Conservation (phyloP, 345 rosid genomes). For the Murraya paniculata region DNA sequence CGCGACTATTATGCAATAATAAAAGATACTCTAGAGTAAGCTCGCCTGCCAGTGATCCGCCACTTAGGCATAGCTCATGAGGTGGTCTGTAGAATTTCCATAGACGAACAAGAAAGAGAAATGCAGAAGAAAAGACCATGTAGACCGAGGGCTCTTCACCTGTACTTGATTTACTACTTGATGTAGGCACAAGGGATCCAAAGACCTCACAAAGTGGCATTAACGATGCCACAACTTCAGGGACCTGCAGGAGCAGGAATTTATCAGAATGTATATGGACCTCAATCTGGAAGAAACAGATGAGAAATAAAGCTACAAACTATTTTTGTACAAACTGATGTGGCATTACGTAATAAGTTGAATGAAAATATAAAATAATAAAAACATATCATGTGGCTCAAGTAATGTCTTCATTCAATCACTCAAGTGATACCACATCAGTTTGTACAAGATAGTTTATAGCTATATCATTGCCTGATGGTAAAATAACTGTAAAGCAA, state of each 20-base stretch:
- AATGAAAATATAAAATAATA: no score
- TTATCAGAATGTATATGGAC: slow-evolving; percentile 16
- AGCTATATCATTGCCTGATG: neutral
- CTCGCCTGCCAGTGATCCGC: slow-evolving; percentile 40
- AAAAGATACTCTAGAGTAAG: slow-evolving; percentile 60
- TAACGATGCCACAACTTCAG: slow-evolving; percentile 67
- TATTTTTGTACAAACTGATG: no score
- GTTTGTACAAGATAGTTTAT: no score
- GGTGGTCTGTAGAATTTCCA: slow-evolving; percentile 74
- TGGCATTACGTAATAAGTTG: no score
- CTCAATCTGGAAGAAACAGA: neutral
- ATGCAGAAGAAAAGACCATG: slow-evolving; percentile 62
- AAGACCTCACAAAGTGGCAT: slow-evolving; percentile 68
- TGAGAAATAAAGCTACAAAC: neutral
- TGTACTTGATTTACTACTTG: slow-evolving; percentile 24
- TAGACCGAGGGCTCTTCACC: slow-evolving; percentile 45
- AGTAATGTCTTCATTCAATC: no score
- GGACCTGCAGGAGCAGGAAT: slow-evolving; percentile 39
- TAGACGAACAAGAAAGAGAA: slow-evolving; percentile 68
- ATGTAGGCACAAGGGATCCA: slow-evolving; percentile 53
- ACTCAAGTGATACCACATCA: no score
- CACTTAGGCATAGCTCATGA: slow-evolving; percentile 35
- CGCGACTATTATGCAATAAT: slow-evolving; percentile 43
- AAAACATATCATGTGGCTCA: no score
- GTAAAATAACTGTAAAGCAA: neutral